Conservation (phyloP, 2,329 filamentous ascomycete species). For the Neonectria ditissima region DNA sequence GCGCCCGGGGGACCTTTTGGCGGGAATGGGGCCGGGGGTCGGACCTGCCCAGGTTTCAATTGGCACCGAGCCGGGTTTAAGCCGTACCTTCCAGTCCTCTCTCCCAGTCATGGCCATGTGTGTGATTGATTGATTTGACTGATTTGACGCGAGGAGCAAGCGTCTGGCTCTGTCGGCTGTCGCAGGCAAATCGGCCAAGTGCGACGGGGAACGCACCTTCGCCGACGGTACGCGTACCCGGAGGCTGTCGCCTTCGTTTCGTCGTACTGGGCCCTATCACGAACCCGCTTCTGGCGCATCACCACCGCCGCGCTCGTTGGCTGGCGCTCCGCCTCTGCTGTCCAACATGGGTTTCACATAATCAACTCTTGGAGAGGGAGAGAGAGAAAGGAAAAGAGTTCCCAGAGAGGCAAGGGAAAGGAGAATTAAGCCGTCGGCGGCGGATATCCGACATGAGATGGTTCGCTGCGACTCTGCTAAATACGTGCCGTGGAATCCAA, state of each 20-base stretch:
- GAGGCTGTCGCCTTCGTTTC: background rate
- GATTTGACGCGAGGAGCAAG: background rate
- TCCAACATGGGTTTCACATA: constrained; percentile 4
- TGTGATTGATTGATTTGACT: background rate
- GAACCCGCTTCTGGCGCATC: constrained; percentile 2
- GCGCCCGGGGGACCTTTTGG: constrained; percentile 46
- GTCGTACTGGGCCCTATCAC: constrained; percentile 24
- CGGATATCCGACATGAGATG: constrained; percentile 14
- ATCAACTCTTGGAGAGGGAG: constrained; percentile 30
- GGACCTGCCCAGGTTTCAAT: constrained; percentile 30
- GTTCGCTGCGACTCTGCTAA: background rate
- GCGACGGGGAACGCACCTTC: constrained; percentile 24
- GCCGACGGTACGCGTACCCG: constrained; percentile 26
- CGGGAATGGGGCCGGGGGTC: constrained; percentile 40
- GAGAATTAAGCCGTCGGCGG: constrained; percentile 1
- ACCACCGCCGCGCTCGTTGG: constrained; percentile 2
- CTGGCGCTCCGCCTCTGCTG: constrained; percentile 2
- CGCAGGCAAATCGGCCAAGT: constrained; percentile 24
- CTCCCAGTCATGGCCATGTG: background rate
- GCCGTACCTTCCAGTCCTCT: constrained; percentile 5
- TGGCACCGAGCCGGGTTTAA: constrained; percentile 22
- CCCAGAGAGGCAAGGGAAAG: too few relatives aligned
- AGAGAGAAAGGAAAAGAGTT: too few relatives aligned
- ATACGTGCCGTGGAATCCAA: too few relatives aligned
- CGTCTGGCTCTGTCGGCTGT: background rate